Percentiles rank a stretch among this genome's conserved stretches.
Conservation (phyloP, 345 rosid genomes). For the Sisymbrium altissimum region DNA sequence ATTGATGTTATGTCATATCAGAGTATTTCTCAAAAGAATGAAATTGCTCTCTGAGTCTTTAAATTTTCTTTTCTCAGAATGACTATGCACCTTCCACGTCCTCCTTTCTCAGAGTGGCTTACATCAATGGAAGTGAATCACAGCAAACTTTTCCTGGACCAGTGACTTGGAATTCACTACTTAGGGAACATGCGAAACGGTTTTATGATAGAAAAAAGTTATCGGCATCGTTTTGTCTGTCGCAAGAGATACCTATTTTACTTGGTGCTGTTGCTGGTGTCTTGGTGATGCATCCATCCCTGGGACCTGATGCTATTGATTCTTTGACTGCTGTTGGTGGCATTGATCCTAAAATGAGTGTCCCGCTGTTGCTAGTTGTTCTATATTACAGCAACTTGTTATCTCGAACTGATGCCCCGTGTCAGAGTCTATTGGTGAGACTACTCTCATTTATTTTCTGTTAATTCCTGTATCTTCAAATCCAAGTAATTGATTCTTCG, state of each 20-base stretch:
- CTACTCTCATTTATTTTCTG: constrained; percentile 17
- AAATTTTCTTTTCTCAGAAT: constrained; percentile 47
- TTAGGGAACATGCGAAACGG: constrained; percentile 51
- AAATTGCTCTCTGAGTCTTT: constrained; percentile 6
- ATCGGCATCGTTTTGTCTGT: constrained; percentile 38
- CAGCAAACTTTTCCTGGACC: constrained; percentile 37
- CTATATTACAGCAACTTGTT: constrained; percentile 76
- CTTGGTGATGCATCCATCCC: constrained; percentile 68
- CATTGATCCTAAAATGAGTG: constrained; percentile 68
- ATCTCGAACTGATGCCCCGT: constrained; percentile 43
- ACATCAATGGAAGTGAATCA: constrained; percentile 33
- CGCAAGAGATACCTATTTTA: constrained; percentile 54
- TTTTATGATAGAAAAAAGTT: constrained; percentile 51
- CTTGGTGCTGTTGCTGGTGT: constrained; percentile 63
- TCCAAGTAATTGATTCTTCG: background rate
- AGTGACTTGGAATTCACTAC: constrained; percentile 59
- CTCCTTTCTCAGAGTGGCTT: constrained; percentile 53
- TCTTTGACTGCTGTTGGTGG: constrained; percentile 55
- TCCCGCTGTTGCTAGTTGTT: constrained; percentile 64
- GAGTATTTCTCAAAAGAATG: background rate
- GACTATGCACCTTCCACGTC: constrained; percentile 34
- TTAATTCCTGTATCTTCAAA: constrained; percentile 7
- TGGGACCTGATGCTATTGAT: constrained; percentile 55
- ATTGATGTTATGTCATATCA: background rate
- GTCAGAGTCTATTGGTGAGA: constrained; percentile 61